Percentiles rank a stretch among this genome's conserved stretches.
Conservation (phyloP, 108 stramenopile species). For the Pseudonitzschia multistriata region DNA sequence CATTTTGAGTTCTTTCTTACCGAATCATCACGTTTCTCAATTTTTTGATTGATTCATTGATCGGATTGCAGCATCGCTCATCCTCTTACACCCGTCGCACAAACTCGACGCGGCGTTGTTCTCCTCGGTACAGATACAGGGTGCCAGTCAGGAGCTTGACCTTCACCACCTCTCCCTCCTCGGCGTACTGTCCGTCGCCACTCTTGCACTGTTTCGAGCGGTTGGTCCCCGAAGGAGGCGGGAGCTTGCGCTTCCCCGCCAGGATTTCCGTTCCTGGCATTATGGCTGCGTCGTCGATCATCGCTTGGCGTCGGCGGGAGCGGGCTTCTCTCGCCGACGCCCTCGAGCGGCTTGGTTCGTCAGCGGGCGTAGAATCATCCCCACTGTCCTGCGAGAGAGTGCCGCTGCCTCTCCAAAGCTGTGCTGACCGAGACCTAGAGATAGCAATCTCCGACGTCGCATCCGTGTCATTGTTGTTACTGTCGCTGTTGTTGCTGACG, state of each 20-base stretch:
- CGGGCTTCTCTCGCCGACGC: constrained; percentile 42
- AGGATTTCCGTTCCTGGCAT: constrained; percentile 2
- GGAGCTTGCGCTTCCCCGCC: constrained; percentile 20
- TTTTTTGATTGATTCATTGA: neutral
- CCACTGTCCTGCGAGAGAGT: neutral
- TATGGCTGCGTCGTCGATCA: constrained; percentile 33
- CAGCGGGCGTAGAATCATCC: neutral
- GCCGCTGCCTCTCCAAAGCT: neutral
- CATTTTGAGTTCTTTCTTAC: neutral
- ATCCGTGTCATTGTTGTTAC: neutral
- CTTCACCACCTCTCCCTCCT: constrained; percentile 50
- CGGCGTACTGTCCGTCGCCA: constrained; percentile 5
- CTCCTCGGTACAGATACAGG: constrained; percentile 55
- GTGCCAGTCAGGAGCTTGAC: constrained; percentile 65
- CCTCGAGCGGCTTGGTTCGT: neutral
- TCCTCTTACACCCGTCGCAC: constrained; percentile 43
- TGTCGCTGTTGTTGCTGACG: no score
- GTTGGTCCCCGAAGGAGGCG: constrained; percentile 2
- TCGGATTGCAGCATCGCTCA: neutral
- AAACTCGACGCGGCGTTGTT: constrained; percentile 52
- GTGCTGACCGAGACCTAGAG: neutral
- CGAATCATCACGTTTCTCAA: neutral
- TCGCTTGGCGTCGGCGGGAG: constrained; percentile 45
- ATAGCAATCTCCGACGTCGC: neutral
- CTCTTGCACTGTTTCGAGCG: constrained; percentile 17